Base-by-base conservation (phyloP, 1,284 basidiomycete species). In the Amylostereum areolatum region DNA sequence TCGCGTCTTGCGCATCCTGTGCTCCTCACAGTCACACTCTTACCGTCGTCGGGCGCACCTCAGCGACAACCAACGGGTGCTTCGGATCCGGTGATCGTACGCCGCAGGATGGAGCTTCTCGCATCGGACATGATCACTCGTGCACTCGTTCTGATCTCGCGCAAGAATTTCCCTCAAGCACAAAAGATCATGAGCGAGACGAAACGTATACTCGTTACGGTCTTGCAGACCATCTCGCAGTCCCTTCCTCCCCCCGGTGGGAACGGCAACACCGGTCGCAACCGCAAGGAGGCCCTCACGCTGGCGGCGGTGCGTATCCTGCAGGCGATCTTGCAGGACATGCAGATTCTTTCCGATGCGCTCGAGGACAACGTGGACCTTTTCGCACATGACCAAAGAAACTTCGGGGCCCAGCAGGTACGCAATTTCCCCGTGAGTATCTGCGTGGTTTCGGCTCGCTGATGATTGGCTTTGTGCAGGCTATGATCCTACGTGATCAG, bases 111-210 rank as follows among this genome's bases (percentile, higher is more conserved):
- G 89, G 94, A 97, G 69, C 78, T 97, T 4, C 78, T 97, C 29
- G 85, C 90, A 10, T 87, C 85, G 29, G 94, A 97, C 67, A 97
- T 97, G 91, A 90, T 97, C 62, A 94, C 92, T 1, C 85, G 94
- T 24, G 88, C 89, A 6, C 77, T 97, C 28, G 85, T 97, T 25
- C 78, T 96, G 30, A 92, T 96, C 43, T 89, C 89, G 18, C 75
- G 92, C 58, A 83, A 89, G 62, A 95, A 95, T 65, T 89, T 83
- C 66, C 73, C 80, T 1, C 90, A 93, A 56, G 94, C 94, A 2
- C 83, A 87, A 60, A 86, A 88, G 58, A 86, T 97, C 49, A 78
- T 97, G 64, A 78, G 78, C 45, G 93, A 96, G 73, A 97, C 93
- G 46, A 88, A 86, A 63, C 76, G 89, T 42, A 94, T 97, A 56